These are phyloP conservation scores for Beauveria bassiana DNA, from an alignment of 2,329 filamentous ascomycete genomes.

Conservation along the genomic window DNA sequence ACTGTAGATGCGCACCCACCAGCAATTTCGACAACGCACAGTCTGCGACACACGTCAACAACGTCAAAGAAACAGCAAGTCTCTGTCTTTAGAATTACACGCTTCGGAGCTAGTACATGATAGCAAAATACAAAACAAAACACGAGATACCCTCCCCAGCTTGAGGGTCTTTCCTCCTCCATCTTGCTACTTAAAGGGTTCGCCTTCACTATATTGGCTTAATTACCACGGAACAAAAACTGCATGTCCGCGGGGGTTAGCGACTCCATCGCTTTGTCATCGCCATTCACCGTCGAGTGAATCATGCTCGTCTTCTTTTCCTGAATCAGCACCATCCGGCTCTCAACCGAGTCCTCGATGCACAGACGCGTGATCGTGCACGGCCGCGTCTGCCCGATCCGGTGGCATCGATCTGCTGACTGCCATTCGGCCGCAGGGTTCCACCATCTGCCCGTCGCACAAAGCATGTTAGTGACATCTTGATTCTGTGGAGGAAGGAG, in stretches of 20 bases:
- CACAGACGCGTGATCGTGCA: slow-evolving; percentile 91
- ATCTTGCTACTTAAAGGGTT: background rate
- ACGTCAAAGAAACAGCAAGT: background rate
- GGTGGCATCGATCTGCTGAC: slow-evolving; percentile 86
- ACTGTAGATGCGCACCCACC: too few species aligned
- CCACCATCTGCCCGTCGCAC: slow-evolving; percentile 69
- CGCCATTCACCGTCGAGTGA: slow-evolving; percentile 89
- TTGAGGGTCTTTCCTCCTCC: too few species aligned
- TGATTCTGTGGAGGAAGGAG: too few species aligned
- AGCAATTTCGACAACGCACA: too few species aligned
- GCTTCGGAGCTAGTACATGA: background rate
- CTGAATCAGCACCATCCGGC: slow-evolving; percentile 87
- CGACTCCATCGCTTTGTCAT: slow-evolving; percentile 85
- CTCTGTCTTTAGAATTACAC: background rate
- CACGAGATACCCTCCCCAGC: background rate
- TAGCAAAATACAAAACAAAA: background rate
- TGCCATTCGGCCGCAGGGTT: slow-evolving; percentile 99
- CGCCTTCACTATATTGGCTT: background rate
- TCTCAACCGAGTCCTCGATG: slow-evolving; percentile 96
- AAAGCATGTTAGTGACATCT: slow-evolving; percentile 18
- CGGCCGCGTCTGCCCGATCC: slow-evolving; percentile 88
- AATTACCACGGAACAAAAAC: slow-evolving; percentile 73
- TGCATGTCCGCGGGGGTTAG: slow-evolving; percentile 88
- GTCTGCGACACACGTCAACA: too few species aligned
- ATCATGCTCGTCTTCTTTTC: slow-evolving; percentile 99